Base-by-base conservation (phyloP, 495 filamentous ascomycete species). In the Penicillium psychrofluorescens region DNA sequence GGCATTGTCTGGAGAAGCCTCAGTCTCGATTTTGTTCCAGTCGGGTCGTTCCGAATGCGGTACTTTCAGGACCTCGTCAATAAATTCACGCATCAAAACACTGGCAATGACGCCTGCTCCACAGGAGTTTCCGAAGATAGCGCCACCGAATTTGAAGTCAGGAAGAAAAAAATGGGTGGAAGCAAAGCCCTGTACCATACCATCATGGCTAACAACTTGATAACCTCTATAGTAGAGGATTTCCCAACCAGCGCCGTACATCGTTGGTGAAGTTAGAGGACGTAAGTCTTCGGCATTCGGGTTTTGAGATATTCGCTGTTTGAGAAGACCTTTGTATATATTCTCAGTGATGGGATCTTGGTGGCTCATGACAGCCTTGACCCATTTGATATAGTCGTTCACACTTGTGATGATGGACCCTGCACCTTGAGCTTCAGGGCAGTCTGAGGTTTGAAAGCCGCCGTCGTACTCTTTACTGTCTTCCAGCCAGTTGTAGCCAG, bases 351-450 rank as follows among this genome's bases (percentile, higher is more conserved):
- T 48, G 7, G 50, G 54, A 2, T 27, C 40, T 42, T 50, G 40
- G 5, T 41, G 54, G 31, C 54, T 32, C 14, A 57, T 39, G 9
- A 63, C 16, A 2, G 64, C 61, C 35, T 56, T 55, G 1, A 74
- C 39, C 64, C 63, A 77, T 34, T 55, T 64, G 11, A 66, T 56
- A 44, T 70, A 75, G 45, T 76, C 72, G 16, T 58, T 49, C 7
- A 66, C 72, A 34, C 56, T 73, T 8, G 66, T 62, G n/a, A 75
- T 62, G 22, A 70, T 51, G 1, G 60, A 58, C 7, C 74, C 74
- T 2, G 69, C 72, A 11, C 72, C 72, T 40, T 58, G 57, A 10
- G 31, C 51, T 42, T 63, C 54, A 2, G 54, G 54, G 29, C 46
- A 57, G 16, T 57, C 44, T 7, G 28, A 41, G 7, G 28, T 22